Evolutionary conservation across 805 yeast genomes (phyloP), one percentile per base, ranked within the genome.

Genomic region (Maudiozyma barnettii): DNA sequence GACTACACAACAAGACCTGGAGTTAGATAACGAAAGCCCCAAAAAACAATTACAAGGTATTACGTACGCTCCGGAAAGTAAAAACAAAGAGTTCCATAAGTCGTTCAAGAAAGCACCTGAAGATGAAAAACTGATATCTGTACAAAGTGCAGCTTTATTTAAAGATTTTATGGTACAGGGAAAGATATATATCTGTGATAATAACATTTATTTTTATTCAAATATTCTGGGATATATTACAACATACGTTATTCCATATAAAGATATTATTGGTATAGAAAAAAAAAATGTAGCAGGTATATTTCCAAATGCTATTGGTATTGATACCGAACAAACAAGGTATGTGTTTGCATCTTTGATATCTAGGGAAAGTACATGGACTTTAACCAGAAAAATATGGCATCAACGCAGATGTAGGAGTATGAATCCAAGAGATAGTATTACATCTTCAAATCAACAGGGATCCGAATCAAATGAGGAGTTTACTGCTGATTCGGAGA

Each of bases 81-180:
- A 77, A 50, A 81, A 81, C 54, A 68, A 68, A 19, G 80, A 80
- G 19, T 81, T 81, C 60, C 87, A 81, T 56, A 73, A 72, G 42
- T 56, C 74, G 8, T 82, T 82, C 61, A 73, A 77, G 39, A 71
- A 73, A 39, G 42, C 59, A 2, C 54, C 55, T 5, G 56, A 21
- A 1, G 40, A 43, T 22, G 90, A 82, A 54, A 63, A 70, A 29
- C 67, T 81, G n/a, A 68, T 82, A 38, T 79, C 74, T 23, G 87
- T 81, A 52, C 78, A 68, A 55, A 72, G 78, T 18, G 82, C 89
- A 66, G 89, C 89, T 0, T 67, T 76, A 29, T 78, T 81, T 18
- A 72, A 75, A 45, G 89, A 83, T 54, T 79, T 83, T 37, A 63
- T 83, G 30, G 70, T 81, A 16, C 90, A 83, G 51, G 90, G 90